These are phyloP conservation scores for Calonectria pauciramosa DNA, from an alignment of 2,329 filamentous ascomycete genomes.

Conservation along the genomic window DNA sequence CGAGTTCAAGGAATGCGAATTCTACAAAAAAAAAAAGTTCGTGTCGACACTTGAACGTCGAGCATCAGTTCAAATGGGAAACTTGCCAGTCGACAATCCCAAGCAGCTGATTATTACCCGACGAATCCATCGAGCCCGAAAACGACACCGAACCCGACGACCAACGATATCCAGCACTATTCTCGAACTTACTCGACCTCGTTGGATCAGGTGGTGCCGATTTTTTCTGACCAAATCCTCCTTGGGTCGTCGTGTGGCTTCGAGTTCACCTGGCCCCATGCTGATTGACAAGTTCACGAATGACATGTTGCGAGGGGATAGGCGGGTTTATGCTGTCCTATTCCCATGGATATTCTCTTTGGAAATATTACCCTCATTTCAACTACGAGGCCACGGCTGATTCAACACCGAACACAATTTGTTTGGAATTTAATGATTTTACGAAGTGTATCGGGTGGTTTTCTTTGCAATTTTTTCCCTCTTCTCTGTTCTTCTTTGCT, in stretches of 20 bases:
- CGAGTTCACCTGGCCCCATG: neutral
- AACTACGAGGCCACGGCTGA: neutral
- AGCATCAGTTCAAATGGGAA: neutral
- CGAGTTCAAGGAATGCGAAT: neutral
- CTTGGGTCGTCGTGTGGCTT: neutral
- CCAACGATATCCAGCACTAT: neutral
- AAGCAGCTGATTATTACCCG: neutral
- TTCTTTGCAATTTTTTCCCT: neutral
- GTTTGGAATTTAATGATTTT: conserved; percentile 4
- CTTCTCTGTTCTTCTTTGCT: neutral
- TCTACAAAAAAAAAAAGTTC: neutral
- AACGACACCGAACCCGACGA: neutral
- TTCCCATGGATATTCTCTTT: neutral
- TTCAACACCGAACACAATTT: neutral
- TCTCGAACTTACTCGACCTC: neutral
- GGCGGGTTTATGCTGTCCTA: neutral
- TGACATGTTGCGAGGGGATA: neutral
- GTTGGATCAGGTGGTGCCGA: neutral
- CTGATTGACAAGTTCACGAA: neutral
- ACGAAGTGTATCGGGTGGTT: conserved; percentile 2
- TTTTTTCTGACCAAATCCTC: neutral
- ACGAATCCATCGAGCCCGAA: neutral
- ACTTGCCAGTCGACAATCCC: neutral
- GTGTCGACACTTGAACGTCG: neutral
- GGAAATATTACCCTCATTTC: neutral